phyloP scores from a whole-genome alignment of 768 basidiomycete genomes.

The Boletus speciosus region DNA sequence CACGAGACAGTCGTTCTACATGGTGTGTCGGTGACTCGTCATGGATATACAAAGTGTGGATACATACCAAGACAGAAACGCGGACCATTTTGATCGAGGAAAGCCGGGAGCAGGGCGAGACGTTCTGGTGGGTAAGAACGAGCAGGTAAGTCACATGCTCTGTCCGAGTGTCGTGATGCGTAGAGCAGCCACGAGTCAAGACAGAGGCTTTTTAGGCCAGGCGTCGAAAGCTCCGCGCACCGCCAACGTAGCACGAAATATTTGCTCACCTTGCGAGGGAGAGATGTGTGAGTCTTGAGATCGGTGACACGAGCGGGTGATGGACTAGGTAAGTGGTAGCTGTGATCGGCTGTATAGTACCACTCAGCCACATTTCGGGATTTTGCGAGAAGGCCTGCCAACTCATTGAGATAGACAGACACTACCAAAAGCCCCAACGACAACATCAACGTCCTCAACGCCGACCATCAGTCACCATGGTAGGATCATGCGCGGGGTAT shows the following conservation, averaged over 20 bases:
- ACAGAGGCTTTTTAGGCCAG: not conserved
- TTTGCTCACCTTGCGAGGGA: not conserved
- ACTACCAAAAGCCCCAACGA: slow-evolving; percentile 7
- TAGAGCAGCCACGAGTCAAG: not conserved
- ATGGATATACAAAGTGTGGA: not conserved
- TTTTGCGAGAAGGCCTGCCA: slow-evolving; percentile 1
- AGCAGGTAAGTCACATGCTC: not conserved
- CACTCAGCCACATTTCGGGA: slow-evolving; percentile 26
- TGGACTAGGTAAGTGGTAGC: slow-evolving; percentile 15
- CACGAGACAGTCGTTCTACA: slow-evolving; percentile 57
- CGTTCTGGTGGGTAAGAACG: not conserved
- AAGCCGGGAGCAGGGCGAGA: not conserved
- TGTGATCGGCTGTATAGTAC: slow-evolving; percentile 27
- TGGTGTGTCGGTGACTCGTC: slow-evolving; percentile 1
- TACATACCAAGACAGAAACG: slow-evolving; percentile 71
- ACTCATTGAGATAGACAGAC: not conserved
- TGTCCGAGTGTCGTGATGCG: not conserved
- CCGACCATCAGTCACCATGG: slow-evolving; percentile 45
- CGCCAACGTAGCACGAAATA: not conserved
- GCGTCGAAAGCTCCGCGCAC: not conserved
- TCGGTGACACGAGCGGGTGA: not conserved
- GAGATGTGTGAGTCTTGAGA: not conserved
- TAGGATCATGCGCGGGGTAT: slow-evolving; percentile 18
- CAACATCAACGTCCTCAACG: slow-evolving; percentile 25
- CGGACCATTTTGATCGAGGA: slow-evolving; percentile 67